phyloP scores from a whole-genome alignment of 2,329 filamentous ascomycete species.

The Arthrobotrys sphaeroides region DNA sequence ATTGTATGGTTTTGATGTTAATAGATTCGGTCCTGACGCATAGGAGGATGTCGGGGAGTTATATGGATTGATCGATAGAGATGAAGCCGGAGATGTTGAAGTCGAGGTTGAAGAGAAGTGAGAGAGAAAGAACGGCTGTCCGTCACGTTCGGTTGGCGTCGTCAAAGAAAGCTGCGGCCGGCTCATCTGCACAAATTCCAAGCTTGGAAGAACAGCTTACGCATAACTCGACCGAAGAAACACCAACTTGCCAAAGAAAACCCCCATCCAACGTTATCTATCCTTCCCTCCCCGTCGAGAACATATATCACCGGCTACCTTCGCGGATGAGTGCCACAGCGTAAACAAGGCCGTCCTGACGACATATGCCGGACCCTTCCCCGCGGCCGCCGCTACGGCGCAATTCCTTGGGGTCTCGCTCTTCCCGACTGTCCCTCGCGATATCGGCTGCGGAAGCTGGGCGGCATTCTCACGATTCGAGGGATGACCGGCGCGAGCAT shows the following conservation, averaged over 20 bases:
- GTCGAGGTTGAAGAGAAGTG: neutral
- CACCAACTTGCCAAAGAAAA: conserved; percentile 25
- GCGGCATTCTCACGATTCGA: conserved; percentile 63
- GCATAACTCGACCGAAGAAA: neutral
- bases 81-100: neutral
- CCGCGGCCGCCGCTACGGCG: conserved; percentile 50
- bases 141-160: conserved; percentile 1
- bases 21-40: neutral
- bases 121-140: neutral
- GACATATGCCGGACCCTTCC: conserved; percentile 49
- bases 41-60: neutral
- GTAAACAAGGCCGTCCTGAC: conserved; percentile 10
- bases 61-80: neutral
- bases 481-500: conserved; percentile 66
- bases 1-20: neutral
- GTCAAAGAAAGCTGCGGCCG: too few relatives aligned
- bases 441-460: conserved; percentile 72
- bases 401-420: conserved; percentile 56
- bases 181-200: neutral
- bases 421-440: conserved; percentile 73
- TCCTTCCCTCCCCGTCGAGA: neutral
- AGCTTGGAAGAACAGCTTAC: conserved; percentile 1
- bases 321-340: conserved; percentile 23
- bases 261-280: neutral
- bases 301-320: neutral